Base-by-base conservation (phyloP, 768 basidiomycete genomes). In the Agaricus blazei region DNA sequence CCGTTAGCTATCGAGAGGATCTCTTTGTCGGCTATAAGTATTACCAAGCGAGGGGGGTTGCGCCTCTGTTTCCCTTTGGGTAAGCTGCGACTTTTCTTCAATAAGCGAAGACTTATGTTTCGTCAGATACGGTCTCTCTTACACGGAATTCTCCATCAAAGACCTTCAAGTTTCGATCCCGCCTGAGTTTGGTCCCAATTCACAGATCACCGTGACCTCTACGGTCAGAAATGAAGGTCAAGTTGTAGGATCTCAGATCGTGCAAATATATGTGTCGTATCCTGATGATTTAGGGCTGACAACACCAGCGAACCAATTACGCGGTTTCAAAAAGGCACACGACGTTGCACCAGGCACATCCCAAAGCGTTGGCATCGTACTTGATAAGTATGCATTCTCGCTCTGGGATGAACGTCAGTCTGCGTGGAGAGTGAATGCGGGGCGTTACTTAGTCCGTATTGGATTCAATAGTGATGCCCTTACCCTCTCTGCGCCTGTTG, bases 381-480 rank as follows among this genome's bases (percentile, higher is more conserved):
- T 91, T 47, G 82, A 88, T 66, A 85, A 83, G 65, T 83, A 83
- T 58, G 84, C 88, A 3, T 77, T 91, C 52, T 84, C 84, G 0
- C 83, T 75, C 48, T 88, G 84, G 82, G 78, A 85, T 58, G 72
- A 74, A 12, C 57, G 48, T 29, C 66, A 67, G 54, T 60, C 67
- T 28, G 61, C 66, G 14, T 88, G 85, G 85, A 68, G 69, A 47
- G 76, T 80, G 15, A 72, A 73, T 48, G 67, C 64, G 23, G 87
- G 85, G 11, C 67, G 67, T 36, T 87, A 85, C 63, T 63, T 60
- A 7, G 61, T 87, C 8, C 68, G 72, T 51, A 69, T 81, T 27
- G 84, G 83, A 3, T 61, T 74, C 6, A 71, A 63, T 57, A 70
- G 68, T 50, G 67, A 67, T 26, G 60, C 67, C 31, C 56, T 74